Percentiles rank a stretch among this genome's conserved stretches.
Conservation (phyloP, 2,329 filamentous ascomycete species). For the Aureobasidium subglaciale region DNA sequence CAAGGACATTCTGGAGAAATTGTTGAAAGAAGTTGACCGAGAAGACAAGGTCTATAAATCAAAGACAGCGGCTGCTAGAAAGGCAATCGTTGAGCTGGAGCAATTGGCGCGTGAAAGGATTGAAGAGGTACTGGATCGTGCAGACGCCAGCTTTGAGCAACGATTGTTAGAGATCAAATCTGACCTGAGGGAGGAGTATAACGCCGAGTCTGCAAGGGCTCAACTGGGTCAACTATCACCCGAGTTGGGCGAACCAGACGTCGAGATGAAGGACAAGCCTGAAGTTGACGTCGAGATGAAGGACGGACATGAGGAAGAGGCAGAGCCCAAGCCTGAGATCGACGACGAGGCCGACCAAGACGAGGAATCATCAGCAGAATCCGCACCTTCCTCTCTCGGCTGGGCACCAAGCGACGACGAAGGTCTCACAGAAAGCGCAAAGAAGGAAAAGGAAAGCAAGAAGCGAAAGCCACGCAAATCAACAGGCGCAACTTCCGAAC, state of each 20-base stretch:
- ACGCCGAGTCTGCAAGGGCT: constrained; percentile 2
- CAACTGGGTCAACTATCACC: not conserved
- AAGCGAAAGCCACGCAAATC: constrained; percentile 24
- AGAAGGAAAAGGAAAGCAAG: not conserved
- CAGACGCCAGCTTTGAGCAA: not conserved
- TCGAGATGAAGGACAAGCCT: constrained; percentile 1
- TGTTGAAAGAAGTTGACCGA: not conserved
- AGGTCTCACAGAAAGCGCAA: not conserved
- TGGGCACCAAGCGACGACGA: constrained; percentile 11
- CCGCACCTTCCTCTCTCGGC: not conserved
- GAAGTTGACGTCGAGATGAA: too few relatives aligned
- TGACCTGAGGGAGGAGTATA: not conserved
- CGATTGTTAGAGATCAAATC: not conserved
- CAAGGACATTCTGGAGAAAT: not conserved
- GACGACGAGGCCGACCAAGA: not conserved
- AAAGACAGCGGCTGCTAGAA: not conserved
- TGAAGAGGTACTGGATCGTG: not conserved
- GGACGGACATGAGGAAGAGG: not conserved
- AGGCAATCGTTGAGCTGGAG: not conserved
- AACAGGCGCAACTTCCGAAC: constrained; percentile 28
- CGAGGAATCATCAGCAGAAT: not conserved
- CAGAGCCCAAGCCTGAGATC: not conserved
- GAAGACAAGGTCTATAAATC: constrained; percentile 2
- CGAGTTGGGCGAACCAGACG: not conserved
- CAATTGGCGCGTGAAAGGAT: not conserved